phyloP scores from a whole-genome alignment of 148 eudicot species.

The Amaranthus cruentus region DNA sequence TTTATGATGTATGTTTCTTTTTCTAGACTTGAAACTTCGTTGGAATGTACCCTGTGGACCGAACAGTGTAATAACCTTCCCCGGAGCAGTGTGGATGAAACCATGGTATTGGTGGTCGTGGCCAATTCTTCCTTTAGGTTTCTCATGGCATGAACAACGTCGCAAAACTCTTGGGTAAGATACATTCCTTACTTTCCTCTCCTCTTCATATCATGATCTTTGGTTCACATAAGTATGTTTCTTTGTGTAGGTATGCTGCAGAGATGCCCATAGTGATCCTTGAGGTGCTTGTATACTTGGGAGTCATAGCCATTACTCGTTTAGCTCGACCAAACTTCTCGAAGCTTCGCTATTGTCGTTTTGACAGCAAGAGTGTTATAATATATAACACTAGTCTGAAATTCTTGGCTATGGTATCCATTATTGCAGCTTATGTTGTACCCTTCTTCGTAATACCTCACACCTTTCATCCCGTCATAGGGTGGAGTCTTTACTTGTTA shows the following conservation, averaged over 20 bases:
- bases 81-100: slow-evolving; percentile 81
- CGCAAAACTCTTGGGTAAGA: slow-evolving; percentile 76
- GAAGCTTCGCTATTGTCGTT: slow-evolving; percentile 64
- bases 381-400: slow-evolving; percentile 50
- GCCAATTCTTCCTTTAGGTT: slow-evolving; percentile 91
- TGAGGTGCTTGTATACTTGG: slow-evolving; percentile 54
- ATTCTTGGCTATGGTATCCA: slow-evolving; percentile 49
- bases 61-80: slow-evolving; percentile 94
- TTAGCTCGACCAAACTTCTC: slow-evolving; percentile 75
- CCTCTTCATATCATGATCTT: background rate
- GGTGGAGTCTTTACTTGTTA: slow-evolving; percentile 81
- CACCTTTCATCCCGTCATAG: slow-evolving; percentile 74
- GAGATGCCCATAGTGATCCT: slow-evolving; percentile 68
- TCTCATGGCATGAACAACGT: slow-evolving; percentile 90
- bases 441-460: slow-evolving; percentile 74
- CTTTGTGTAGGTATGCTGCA: slow-evolving; percentile 55
- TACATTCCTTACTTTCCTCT: background rate
- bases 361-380: slow-evolving; percentile 47
- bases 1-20: background rate
- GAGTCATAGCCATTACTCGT: slow-evolving; percentile 60
- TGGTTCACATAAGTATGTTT: background rate
- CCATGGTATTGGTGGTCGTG: slow-evolving; percentile 99
- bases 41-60: slow-evolving; percentile 98
- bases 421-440: slow-evolving; percentile 54
- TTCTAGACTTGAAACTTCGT: slow-evolving; percentile 64